Evolutionary conservation across 1,284 basidiomycete species (phyloP).

Genomic region (Leccinum brunneo-olivaceum): DNA sequence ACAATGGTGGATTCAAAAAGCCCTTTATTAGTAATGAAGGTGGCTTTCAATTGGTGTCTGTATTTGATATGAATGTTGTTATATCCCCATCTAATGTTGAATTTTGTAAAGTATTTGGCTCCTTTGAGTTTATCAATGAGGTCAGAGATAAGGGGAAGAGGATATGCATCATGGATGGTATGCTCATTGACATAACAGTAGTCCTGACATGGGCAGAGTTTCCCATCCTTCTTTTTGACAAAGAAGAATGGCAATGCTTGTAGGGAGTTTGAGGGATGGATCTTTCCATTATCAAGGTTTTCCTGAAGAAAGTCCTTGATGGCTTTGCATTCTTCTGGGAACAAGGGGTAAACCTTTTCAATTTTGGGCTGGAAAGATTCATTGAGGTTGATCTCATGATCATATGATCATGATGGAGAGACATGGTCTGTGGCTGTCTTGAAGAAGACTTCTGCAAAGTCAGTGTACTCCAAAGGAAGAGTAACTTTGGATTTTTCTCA

Average conservation of each 20-base stretch:
- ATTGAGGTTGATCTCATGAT: not conserved
- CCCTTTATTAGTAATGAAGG: conserved; percentile 1
- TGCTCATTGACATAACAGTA: not conserved
- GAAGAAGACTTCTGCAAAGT: not conserved
- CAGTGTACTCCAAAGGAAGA: not conserved
- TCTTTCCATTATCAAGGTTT: not conserved
- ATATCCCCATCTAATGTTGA: not conserved
- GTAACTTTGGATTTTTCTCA: not conserved
- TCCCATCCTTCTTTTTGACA: not conserved
- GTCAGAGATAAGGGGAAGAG: conserved; percentile 27
- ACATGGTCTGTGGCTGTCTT: not conserved
- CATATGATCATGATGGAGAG: not conserved
- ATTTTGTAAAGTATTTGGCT: conserved; percentile 20
- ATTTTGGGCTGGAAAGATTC: not conserved
- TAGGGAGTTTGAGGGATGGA: not conserved
- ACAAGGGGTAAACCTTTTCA: not conserved
- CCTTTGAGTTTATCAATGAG: conserved; percentile 21
- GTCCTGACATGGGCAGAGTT: not conserved
- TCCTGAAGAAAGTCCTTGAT: not conserved
- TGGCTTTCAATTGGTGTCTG: conserved; percentile 16
- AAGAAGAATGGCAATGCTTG: not conserved
- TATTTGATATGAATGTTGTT: conserved; percentile 15
- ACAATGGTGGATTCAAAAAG: conserved; percentile 32
- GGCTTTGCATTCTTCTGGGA: not conserved
- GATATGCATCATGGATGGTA: not conserved